Conservation (phyloP, 768 basidiomycete species). For the Tricholoma saponaceum region DNA sequence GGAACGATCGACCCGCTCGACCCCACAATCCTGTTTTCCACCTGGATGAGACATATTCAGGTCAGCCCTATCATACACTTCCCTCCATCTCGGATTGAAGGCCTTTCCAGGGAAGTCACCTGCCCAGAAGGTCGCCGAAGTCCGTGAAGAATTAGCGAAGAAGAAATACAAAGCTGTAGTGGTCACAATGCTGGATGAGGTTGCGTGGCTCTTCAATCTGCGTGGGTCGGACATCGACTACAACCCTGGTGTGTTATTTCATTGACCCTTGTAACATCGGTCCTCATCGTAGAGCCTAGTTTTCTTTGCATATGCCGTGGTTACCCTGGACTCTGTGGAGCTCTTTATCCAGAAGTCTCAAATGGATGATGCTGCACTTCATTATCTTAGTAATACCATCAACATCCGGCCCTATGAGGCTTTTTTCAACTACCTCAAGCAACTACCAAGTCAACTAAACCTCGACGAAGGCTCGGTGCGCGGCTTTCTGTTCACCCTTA, state of each 20-base stretch:
- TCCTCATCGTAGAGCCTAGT: conserved; percentile 37
- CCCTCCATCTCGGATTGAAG: neutral
- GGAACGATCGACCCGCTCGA: conserved; percentile 68
- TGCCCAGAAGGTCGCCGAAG: conserved; percentile 58
- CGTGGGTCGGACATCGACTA: conserved; percentile 90
- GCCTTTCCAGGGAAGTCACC: conserved; percentile 52
- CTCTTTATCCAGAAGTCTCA: conserved; percentile 67
- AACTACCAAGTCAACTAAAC: conserved; percentile 33
- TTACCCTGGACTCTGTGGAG: conserved; percentile 53
- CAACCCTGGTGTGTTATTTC: conserved; percentile 48
- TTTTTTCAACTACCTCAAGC: conserved; percentile 62
- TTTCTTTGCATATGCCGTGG: conserved; percentile 88
- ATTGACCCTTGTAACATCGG: neutral
- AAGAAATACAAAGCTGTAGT: conserved; percentile 69
- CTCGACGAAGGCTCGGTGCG: conserved; percentile 30
- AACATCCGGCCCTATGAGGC: conserved; percentile 66
- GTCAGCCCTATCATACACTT: conserved; percentile 22
- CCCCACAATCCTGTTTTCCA: conserved; percentile 66
- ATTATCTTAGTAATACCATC: conserved; percentile 54
- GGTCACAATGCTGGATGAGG: conserved; percentile 88
- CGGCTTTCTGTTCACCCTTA: neutral
- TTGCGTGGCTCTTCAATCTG: conserved; percentile 92
- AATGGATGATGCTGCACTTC: conserved; percentile 37
- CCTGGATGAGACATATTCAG: conserved; percentile 73
- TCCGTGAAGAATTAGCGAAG: conserved; percentile 63